Base-by-base conservation (phyloP, 805 yeast species). In the Lipomyces starkeyi region DNA sequence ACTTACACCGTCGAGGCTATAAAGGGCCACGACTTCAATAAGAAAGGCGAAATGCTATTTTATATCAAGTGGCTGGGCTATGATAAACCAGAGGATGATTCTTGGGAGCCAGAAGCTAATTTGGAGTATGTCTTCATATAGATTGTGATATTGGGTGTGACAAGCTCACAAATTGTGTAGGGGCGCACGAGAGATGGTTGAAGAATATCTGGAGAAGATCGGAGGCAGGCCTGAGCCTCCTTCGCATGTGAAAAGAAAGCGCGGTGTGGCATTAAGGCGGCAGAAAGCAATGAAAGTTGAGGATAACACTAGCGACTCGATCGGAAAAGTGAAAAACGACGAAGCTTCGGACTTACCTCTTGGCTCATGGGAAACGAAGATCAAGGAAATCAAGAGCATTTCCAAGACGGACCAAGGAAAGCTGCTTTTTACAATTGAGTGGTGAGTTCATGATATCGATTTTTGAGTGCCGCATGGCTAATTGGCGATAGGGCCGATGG, bases 21-120 rank as follows among this genome's bases (percentile, higher is more conserved):
- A 43, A n/a, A 27, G 25, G 62, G 53, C n/a, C 69, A 65, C 53
- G 20, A 40, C 20, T 58, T 59, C 20, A 25, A 29, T 29, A 29
- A 53, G 17, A 29, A 53, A 11, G 59, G 56, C 13, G 25, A 40
- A n/a, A 22, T 65, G 56, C 40, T 25, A 7, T 68, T 56, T 40
- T 37, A 25, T 22, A 60, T 64, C 25, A 65, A 68, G 47, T 68
- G 71, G 71, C 29, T 22, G n/a, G 64, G 61, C 14, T 68, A 62
- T 22, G 69, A 65, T 22, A 40, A 56, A 4, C 61, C 63, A 9
- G 57, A 43, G 22, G 71, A 68, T 37, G 58, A 65, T 52, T 65
- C 71, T 11, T 68, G 69, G 68, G 69, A 68, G 49, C 49, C 43
- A 6, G 65, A 68, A 34, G 61, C 49, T 49, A 62, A 68, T 35